Percentiles rank a stretch among this genome's conserved stretches.
Conservation (phyloP, 768 basidiomycete species). For the Boletus barrowsii region DNA sequence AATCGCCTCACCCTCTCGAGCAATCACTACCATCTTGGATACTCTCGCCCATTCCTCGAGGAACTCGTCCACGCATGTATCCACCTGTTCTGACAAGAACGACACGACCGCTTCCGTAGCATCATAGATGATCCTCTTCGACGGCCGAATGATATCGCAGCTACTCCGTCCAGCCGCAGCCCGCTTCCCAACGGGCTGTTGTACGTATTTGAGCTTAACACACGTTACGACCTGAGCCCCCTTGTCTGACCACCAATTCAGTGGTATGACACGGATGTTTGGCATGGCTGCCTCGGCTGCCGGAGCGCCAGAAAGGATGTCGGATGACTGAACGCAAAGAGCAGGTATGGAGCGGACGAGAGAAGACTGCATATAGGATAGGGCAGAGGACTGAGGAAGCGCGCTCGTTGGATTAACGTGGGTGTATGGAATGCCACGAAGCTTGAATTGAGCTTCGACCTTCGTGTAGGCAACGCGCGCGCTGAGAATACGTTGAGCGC, state of each 20-base stretch:
- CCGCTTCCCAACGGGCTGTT: conserved; percentile 75
- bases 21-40: conserved; percentile 92
- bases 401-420: conserved; percentile 61
- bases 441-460: conserved; percentile 84
- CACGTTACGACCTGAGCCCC: conserved; percentile 83
- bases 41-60: conserved; percentile 91
- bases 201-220: conserved; percentile 87
- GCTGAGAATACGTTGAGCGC: conserved; percentile 35
- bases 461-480: conserved; percentile 89
- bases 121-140: conserved; percentile 87
- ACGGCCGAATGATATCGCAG: conserved; percentile 68
- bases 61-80: conserved; percentile 87
- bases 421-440: conserved; percentile 72
- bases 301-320: conserved; percentile 78
- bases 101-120: conserved; percentile 85
- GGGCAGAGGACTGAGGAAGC: conserved; percentile 40
- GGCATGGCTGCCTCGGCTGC: conserved; percentile 93
- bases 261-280: conserved; percentile 82
- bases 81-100: conserved; percentile 82
- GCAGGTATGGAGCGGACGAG: conserved; percentile 77
- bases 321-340: conserved; percentile 75
- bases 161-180: conserved; percentile 50
- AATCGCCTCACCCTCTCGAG: conserved; percentile 67
- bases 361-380: conserved; percentile 64
- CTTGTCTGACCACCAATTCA: conserved; percentile 89